These are phyloP conservation scores for Neophaeococcomyces mojaviensis DNA, from an alignment of 2,329 filamentous ascomycete genomes.

Conservation along the genomic window DNA sequence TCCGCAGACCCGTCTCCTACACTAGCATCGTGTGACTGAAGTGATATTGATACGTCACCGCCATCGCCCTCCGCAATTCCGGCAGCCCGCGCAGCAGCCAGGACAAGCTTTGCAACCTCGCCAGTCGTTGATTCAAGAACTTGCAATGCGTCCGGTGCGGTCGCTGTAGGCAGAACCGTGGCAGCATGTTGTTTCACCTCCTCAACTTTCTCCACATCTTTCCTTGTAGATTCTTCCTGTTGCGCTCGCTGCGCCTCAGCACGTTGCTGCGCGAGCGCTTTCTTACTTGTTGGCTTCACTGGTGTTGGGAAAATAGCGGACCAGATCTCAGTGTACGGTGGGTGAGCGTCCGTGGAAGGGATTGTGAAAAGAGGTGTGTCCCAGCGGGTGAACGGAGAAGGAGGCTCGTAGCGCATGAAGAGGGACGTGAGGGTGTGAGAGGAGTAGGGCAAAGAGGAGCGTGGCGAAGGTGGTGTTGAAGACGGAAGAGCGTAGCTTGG, in stretches of 20 bases:
- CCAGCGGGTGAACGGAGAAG: slow-evolving; percentile 59
- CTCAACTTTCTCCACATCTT: slow-evolving; percentile 20
- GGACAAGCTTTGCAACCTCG: slow-evolving; percentile 19
- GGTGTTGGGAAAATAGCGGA: slow-evolving; percentile 39
- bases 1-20: not conserved
- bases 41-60: slow-evolving; percentile 12
- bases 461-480: slow-evolving; percentile 19
- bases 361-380: slow-evolving; percentile 60
- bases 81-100: slow-evolving; percentile 10
- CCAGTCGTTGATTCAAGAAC: slow-evolving; percentile 29
- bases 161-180: slow-evolving; percentile 34
- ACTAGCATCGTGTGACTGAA: slow-evolving; percentile 7
- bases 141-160: slow-evolving; percentile 36
- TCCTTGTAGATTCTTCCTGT: slow-evolving; percentile 22
- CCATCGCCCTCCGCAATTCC: slow-evolving; percentile 11
- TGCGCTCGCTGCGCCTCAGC: slow-evolving; percentile 12
- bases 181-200: slow-evolving; percentile 36
- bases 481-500: not conserved
- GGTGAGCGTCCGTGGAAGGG: slow-evolving; percentile 47
- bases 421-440: slow-evolving; percentile 55
- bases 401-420: slow-evolving; percentile 60
- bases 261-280: slow-evolving; percentile 12
- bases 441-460: slow-evolving; percentile 37
- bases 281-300: slow-evolving; percentile 15
- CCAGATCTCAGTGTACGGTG: slow-evolving; percentile 55